Evolutionary conservation across 768 basidiomycete genomes (phyloP), one percentile per base, ranked within the genome.

Genomic region (Filobasidium floriforme): DNA sequence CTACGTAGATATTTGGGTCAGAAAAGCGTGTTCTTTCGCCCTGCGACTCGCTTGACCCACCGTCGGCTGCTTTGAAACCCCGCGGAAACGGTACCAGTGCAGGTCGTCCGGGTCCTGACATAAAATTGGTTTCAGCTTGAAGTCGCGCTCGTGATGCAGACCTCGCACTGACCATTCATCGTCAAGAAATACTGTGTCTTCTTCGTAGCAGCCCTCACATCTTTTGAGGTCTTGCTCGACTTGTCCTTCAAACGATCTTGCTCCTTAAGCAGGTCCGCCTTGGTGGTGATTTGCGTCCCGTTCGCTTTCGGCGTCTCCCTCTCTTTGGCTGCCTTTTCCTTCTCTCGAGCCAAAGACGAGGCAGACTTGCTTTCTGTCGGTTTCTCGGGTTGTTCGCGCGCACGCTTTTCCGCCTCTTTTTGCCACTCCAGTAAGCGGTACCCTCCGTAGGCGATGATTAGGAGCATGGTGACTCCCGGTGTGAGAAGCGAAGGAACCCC

Each of bases 101-200:
- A 14, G 77, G 77, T 65, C 73, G 52, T 19, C 77, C 77, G 10
- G 77, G 77, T 5, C 77, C 77, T 66, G 9, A 46, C 46, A 14
- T 49, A 14, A 14, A 49, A 14, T 4, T 5, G 3, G 15, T 49
- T 18, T 12, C n/a, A n/a, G 19, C 19, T 43, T 26, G 3, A 26
- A 12, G 28, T 37, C 59, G 24, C 41, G 44, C 44, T 24, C 12
- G 4, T 11, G 22, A 19, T 19, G 7, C 32, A 4, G 32, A 43
- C 41, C 22, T 7, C 19, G 41, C 46, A 12, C 62, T 54, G 22
- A 65, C 67, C 67, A 22, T 78, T 75, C 77, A 78, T 78, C 0
- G 77, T 78, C 66, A 78, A 49, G 54, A 78, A 77, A 68, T 77
- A 78, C 54, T 78, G 76, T 63, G 75, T 74, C 44, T 71, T 69